Evolutionary conservation across 306 rosid species (phyloP), one percentile per base, ranked within the genome.

Genomic region (Leucaena leucocephala): DNA sequence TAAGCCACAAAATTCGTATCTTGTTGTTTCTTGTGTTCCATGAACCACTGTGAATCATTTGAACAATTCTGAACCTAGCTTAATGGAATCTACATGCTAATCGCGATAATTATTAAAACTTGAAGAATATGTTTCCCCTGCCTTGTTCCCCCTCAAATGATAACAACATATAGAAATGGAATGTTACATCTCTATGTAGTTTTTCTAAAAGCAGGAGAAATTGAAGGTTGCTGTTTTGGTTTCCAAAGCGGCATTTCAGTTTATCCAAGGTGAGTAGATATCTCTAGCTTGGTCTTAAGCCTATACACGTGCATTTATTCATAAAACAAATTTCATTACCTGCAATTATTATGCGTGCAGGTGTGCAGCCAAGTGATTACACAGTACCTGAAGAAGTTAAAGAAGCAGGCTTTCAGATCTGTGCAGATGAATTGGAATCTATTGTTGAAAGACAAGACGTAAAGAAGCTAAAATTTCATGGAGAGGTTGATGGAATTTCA

Each of bases 151-250:
- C 59, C 67, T 66, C 8, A 66, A 42, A 57, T 43, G 14, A 73
- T 57, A 66, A 78, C 40, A 14, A 63, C 58, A 17, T 57, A 74
- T 68, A 35, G 69, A 73, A 58, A 75, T 61, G 27, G 76, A 73
- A 48, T 67, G 64, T 59, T 72, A 72, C 19, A 54, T 78, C 34
- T 43, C 22, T 35, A n/a, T 54, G 34, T 61, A 52, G 50, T 39
- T 68, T 68, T 62, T 49, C 59, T 68, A 58, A 61, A 73, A 80
- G 82, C 84, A 92, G 98, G 98, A 92, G 88, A 94, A 94, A 78
- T 72, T 94, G 79, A 84, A 96, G 88, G 82, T 95, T 81, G 98
- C 92, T 33, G 99, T 95, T 71, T 85, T 95, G 88, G 99, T 95
- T 80, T 95, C 99, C 33, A 93, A 87, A 86, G 97, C 96, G 14